Evolutionary conservation across 768 basidiomycete genomes (phyloP), one percentile per base, ranked within the genome.

Genomic region (Mycena floridula): DNA sequence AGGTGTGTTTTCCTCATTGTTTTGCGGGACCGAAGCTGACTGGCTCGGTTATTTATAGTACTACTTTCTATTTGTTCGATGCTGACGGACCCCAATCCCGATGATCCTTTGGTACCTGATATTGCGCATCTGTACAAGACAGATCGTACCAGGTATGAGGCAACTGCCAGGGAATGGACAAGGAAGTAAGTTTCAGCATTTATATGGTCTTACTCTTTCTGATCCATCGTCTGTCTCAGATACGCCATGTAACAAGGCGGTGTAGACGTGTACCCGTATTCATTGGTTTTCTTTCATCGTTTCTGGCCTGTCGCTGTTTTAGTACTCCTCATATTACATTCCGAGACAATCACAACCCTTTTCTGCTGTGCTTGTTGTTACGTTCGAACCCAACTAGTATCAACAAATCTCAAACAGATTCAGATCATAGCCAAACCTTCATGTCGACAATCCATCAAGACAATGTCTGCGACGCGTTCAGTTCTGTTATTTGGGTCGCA

Each of bases 71-170:
- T 99, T 64, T 98, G 95, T 63, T 99, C 96, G 57, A 94, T 98
- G 91, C 69, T 99, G 59, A 99, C 95, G 40, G 96, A 99, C 65
- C 96, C 96, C 51, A 99, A 98, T 70, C 95, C 95, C 44, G 96
- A 99, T 66, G 96, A 99, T 61, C 96, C 96, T 3, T 74, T 98
- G 65, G 95, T 98, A 40, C 96, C 96, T 43, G 96, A 99, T 60
- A 97, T 98, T 53, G 96, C 96, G 45, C 91, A 95, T 67, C 68
- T 97, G 54, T 99, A 99, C 83, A 99, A 98, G 91, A 97, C 94
- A 27, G 96, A 99, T 70, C 82, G 95, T 55, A 71, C 89, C 52
- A 83, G 94, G 58, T 99, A 99, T 62, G 96, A 98, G 69, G 89
- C 93, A 49, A 98, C 92, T 25, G 96, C 96, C 22, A 77, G 93